Percentiles rank a stretch among this genome's conserved stretches.
These are phyloP conservation scores for Polyporus arcularius DNA, from an alignment of 768 basidiomycete species.

Conservation along the genomic window DNA sequence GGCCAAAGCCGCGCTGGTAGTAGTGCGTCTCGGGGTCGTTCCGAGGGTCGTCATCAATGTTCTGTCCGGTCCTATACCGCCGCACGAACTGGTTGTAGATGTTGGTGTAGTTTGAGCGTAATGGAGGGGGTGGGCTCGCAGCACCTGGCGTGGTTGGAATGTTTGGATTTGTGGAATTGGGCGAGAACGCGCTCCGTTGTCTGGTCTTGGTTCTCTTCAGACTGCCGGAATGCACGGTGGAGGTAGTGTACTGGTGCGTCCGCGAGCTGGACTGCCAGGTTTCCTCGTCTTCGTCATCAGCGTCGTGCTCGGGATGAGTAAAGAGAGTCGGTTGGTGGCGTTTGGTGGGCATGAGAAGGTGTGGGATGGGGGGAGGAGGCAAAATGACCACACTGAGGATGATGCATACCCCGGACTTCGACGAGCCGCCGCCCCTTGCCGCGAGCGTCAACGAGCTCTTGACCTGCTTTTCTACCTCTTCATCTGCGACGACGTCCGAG, in stretches of 20 bases:
- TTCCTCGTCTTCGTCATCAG: constrained; percentile 50
- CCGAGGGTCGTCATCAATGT: constrained; percentile 64
- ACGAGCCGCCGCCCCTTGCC: neutral
- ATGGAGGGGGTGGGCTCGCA: constrained; percentile 29
- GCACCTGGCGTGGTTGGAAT: constrained; percentile 32
- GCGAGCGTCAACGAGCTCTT: constrained; percentile 1
- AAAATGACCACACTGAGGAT: neutral
- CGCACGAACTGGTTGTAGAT: constrained; percentile 81
- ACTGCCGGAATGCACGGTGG: constrained; percentile 22
- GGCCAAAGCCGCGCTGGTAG: constrained; percentile 70
- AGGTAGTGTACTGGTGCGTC: constrained; percentile 25
- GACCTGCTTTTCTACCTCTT: no score
- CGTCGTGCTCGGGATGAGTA: constrained; percentile 60
- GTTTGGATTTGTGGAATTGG: constrained; percentile 29
- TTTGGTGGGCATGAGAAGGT: constrained; percentile 36
- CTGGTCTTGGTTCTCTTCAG: constrained; percentile 31
- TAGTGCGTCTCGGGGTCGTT: constrained; percentile 86
- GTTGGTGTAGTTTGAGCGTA: constrained; percentile 50
- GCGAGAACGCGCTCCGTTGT: constrained; percentile 32
- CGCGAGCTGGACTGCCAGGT: constrained; percentile 39
- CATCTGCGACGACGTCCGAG: neutral
- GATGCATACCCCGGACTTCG: neutral
- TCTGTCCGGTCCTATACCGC: constrained; percentile 68
- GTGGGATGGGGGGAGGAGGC: constrained; percentile 3
- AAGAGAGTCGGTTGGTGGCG: constrained; percentile 71